Base-by-base conservation (phyloP, 148 eudicot species). In the Amaranthus cruentus region DNA sequence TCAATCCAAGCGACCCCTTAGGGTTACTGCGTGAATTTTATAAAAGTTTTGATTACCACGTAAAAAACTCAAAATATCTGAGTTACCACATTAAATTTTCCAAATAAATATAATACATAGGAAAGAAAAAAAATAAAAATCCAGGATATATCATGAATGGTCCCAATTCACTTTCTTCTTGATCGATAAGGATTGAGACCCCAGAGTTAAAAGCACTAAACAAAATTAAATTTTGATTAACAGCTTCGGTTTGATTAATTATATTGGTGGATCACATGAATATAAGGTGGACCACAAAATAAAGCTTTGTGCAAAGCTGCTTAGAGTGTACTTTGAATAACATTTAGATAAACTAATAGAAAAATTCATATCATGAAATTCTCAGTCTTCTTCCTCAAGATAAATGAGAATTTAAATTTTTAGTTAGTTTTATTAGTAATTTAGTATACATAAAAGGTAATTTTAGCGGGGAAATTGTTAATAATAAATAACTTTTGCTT, bases 181-280 rank as follows among this genome's bases (percentile, higher is more conserved):
- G 38, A 55, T 55, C 63, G 47, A 47, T 55, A 47, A 59, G 55
- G 1, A 15, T 7, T 0, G 38, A 4, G 6, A 18, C 49, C 52
- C 62, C 62, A 61, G 67, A 52, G 51, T 77, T 56, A 47, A 49
- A 38, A 71, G 68, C 68, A 76, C 73, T 76, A 38, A 47, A 18
- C 49, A 52, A 28, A 15, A 59, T 47, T 66, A 49, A 15, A 9
- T 49, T 14, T 9, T n/a, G 18, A 53, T 67, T 48, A 64, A 66
- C 43, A 44, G 48, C 12, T 76, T 60, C 61, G 6, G 21, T n/a
- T 62, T 7, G 50, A 54, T 76, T 76, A 46, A 62, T 43, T 28
- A 10, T 62, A 70, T 6, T 76, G 74, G 64, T 47, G 47, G 6
- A 46, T 71, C 79, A 77, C 79, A 77, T 76, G 79, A 44, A 49